Evolutionary conservation across 1,284 basidiomycete species (phyloP), one percentile per base, ranked within the genome.

Genomic region (Takashimella tepidaria): DNA sequence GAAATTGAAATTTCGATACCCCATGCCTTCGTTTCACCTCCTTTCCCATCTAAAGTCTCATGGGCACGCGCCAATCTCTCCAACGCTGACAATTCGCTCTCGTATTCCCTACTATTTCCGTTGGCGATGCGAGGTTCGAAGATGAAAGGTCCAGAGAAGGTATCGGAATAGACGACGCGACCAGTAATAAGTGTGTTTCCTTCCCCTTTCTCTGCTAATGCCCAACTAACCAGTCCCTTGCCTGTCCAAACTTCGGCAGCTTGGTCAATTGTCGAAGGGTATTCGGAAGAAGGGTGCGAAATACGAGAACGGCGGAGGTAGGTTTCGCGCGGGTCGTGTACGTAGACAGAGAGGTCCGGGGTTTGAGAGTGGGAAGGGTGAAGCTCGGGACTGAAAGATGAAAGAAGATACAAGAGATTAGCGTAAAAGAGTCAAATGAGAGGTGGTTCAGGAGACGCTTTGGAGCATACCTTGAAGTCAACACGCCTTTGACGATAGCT

Each of bases 111-210:
- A 16, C 31, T 37, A n/a, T n/a, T 47, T 16, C 60, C 59, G 23
- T 58, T 47, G 0, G 51, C 1, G 5, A 46, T 16, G 1, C 24
- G 20, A 4, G 27, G 27, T 3, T 23, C 19, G 19, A 53, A 25
- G 13, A n/a, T 37, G 23, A 46, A 37, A 25, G 57, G 31, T 8
- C 16, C 16, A 16, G 31, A 8, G 16, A 37, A 37, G 31, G 31
- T 8, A 37, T 37, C 31, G 8, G 10, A 8, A 37, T 8, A 37
- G 47, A 67, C 54, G 11, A 74, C 54, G 31, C 72, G 56, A 16
- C 72, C 72, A 1, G 70, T 73, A 47, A 74, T 72, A 45, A 74
- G 61, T 44, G 64, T 70, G 56, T 73, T 74, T 6, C 70, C 70
- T 25, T 59, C 57, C 21, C 67, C 67, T 3, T 66, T 63, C 49